These are phyloP conservation scores for Suillus sp. DNA, from an alignment of 768 basidiomycete species.

Conservation along the genomic window DNA sequence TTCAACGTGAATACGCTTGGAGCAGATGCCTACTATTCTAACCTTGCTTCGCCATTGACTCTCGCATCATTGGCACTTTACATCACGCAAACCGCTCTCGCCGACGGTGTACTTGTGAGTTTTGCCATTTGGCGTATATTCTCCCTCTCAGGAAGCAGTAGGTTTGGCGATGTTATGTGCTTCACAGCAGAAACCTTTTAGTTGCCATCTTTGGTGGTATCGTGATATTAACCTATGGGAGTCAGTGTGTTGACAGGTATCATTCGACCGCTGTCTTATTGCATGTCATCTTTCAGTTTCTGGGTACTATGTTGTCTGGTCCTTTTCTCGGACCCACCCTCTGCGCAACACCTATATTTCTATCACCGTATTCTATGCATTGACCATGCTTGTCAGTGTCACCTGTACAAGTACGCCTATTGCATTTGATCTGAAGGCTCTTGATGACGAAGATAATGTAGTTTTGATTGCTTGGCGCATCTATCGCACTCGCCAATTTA, in stretches of 20 bases:
- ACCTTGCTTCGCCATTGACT: background rate
- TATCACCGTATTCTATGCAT: background rate
- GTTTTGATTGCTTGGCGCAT: slow-evolving; percentile 1
- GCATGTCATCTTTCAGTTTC: background rate
- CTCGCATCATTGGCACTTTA: background rate
- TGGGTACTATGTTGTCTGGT: slow-evolving; percentile 1
- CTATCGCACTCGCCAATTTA: background rate
- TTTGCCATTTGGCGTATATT: background rate
- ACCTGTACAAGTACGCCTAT: background rate
- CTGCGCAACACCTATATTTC: background rate
- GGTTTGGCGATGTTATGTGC: background rate
- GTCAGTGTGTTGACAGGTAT: background rate
- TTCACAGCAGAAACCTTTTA: background rate
- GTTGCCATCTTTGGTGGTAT: background rate
- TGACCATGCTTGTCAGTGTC: background rate
- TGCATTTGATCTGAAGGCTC: background rate
- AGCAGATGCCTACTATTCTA: background rate
- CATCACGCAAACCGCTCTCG: background rate
- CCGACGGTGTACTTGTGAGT: background rate
- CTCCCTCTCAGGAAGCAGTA: background rate
- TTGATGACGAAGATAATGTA: background rate
- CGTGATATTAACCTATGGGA: background rate
- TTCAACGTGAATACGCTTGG: background rate
- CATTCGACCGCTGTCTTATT: background rate
- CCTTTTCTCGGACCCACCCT: background rate